Base-by-base conservation (phyloP, 768 basidiomycete genomes). In the Leccinum imitatum region DNA sequence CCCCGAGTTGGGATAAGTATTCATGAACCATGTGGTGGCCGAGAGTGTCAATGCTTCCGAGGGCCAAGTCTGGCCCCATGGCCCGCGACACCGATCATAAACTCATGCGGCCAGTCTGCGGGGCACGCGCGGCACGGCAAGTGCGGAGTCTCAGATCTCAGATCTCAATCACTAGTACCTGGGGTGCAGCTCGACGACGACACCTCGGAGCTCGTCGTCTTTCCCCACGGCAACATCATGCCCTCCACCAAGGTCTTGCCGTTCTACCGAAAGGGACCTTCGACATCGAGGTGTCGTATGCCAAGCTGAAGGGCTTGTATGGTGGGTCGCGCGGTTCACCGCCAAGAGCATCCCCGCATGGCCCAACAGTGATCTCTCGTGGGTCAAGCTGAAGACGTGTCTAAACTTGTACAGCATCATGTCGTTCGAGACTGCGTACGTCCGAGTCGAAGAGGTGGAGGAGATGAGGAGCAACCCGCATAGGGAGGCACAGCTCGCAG, bases 221-320 rank as follows among this genome's bases (percentile, higher is more conserved):
- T 95, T 86, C 90, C 90, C 54, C 81, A 80, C 47, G 90, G 89
- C 56, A 96, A 98, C 76, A 68, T 76, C 48, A 82, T 96, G 61
- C 97, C 97, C 5, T 95, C 93, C 23, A 96, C 95, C 71, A 98
- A 98, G 78, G 86, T 95, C 63, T 84, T 98, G 66, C 93, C 93
- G 5, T 97, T 97, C 84, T 91, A 93, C 76, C 89, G 96, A 73
- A 89, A 87, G 68, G 87, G 87, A 41, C 74, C 89, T 99, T 99
- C 78, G 89, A 91, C 53, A 82, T 99, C 69, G 90, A 95, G 75
- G 90, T 92, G 2, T 76, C 77, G 47, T 98, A 98, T 75, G 88
- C 86, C 15, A 85, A 95, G 17, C 87, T 89, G 4, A 67, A 77
- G 4, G 60, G 65, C 14, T 82, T 98, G 35, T 95, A 95, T 9